phyloP scores from a whole-genome alignment of 2,329 filamentous ascomycete genomes.

The Venturia nashicola region DNA sequence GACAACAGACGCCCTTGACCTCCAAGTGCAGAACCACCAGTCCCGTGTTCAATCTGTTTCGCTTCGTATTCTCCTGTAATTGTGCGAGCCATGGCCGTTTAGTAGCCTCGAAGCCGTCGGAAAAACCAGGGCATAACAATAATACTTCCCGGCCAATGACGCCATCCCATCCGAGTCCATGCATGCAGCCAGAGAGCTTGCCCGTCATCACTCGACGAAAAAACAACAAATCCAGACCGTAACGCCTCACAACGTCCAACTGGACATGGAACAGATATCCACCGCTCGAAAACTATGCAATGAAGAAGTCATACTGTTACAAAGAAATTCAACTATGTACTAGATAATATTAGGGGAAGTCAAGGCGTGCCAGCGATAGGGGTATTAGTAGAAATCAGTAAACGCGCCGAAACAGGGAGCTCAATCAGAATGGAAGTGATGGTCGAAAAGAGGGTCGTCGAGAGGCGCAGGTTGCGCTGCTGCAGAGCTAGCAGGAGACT shows the following conservation, averaged over 20 bases:
- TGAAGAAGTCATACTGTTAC: background rate
- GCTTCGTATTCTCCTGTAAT: background rate
- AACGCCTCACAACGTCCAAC: background rate
- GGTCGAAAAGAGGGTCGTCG: background rate
- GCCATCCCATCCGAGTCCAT: background rate
- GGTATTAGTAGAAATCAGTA: background rate
- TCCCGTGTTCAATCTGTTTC: background rate
- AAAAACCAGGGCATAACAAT: background rate
- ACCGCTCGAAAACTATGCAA: background rate
- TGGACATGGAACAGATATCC: background rate
- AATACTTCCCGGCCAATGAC: background rate
- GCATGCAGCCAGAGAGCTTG: background rate
- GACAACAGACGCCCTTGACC: background rate
- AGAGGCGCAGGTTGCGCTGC: background rate
- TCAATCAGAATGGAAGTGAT: background rate
- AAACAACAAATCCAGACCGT: background rate
- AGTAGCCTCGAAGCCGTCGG: background rate
- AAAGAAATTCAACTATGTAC: background rate
- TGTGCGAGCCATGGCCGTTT: background rate
- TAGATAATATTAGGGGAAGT: background rate
- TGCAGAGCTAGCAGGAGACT: background rate
- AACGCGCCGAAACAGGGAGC: background rate
- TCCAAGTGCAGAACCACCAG: background rate
- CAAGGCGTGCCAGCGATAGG: background rate
- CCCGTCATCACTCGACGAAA: background rate